Conservation (phyloP, 140 eudicot species). For the Oenanthe javanica region DNA sequence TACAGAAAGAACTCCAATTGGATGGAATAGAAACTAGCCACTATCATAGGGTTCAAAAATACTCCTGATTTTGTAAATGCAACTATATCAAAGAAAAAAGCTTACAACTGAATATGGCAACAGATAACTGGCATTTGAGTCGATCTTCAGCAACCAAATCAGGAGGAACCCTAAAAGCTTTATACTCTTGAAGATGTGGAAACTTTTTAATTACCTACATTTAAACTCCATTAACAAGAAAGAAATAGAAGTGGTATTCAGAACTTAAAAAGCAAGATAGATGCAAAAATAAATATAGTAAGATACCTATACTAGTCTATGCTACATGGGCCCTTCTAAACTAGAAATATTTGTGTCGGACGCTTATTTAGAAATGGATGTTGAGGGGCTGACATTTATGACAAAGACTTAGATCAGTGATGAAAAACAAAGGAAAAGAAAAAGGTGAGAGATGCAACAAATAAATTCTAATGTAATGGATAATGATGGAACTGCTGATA, state of each 20-base stretch:
- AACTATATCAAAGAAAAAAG: neutral
- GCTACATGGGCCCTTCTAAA: neutral
- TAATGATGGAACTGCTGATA: neutral
- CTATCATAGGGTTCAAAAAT: neutral
- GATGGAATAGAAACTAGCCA: neutral
- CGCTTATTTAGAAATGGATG: neutral
- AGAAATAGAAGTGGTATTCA: neutral
- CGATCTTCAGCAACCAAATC: slow-evolving; percentile 36
- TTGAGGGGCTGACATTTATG: neutral
- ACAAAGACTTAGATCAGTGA: neutral
- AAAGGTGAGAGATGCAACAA: neutral
- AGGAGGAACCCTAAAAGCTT: slow-evolving; percentile 45
- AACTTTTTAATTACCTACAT: slow-evolving; percentile 67
- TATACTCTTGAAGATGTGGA: slow-evolving; percentile 73
- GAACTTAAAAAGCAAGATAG: neutral
- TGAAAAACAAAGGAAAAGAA: neutral
- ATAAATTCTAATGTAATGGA: neutral
- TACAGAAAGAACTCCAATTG: no score
- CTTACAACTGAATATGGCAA: slow-evolving; percentile 68
- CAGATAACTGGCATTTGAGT: slow-evolving; percentile 68
- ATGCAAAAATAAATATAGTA: neutral
- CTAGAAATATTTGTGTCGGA: neutral
- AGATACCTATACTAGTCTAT: neutral
- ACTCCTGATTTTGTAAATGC: neutral
- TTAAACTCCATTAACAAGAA: neutral